phyloP scores from a whole-genome alignment of 2,329 filamentous ascomycete genomes.

The Ascochyta koolunga region DNA sequence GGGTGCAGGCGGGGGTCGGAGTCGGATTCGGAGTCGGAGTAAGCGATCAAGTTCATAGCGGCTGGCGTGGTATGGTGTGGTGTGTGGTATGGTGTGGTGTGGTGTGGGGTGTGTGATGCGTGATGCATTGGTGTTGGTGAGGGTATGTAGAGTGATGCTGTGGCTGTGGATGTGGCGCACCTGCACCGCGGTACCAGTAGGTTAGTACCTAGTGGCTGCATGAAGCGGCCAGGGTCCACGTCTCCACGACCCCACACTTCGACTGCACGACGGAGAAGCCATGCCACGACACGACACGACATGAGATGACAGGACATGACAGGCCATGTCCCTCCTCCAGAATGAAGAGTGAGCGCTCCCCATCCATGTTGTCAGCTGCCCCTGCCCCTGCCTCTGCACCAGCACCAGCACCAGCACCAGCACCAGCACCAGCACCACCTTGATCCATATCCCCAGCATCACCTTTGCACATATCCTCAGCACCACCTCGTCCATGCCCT shows the following conservation, averaged over 20 bases:
- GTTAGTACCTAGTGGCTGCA: too few species aligned
- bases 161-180: conserved; percentile 23
- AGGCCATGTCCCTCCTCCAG: conserved; percentile 52
- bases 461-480: too few species aligned
- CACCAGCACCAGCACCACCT: too few species aligned
- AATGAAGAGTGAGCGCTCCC: conserved; percentile 54
- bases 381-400: too few species aligned
- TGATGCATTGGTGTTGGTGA: too few species aligned
- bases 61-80: background rate
- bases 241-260: conserved; percentile 15
- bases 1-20: conserved; percentile 55
- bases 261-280: too few species aligned
- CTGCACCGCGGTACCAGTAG: too few species aligned
- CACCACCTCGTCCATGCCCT: background rate
- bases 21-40: conserved; percentile 79
- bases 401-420: too few species aligned
- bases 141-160: conserved; percentile 17
- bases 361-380: background rate
- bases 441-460: too few species aligned
- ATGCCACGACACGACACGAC: conserved; percentile 7
- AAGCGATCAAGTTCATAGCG: conserved; percentile 78
- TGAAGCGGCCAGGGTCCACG: conserved; percentile 16
- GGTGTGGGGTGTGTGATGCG: background rate
- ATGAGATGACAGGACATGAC: conserved; percentile 26
- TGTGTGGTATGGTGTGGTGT: background rate